Evolutionary conservation across 2,329 filamentous ascomycete genomes (phyloP).

Genomic region (Colletotrichum cordylinicola): DNA sequence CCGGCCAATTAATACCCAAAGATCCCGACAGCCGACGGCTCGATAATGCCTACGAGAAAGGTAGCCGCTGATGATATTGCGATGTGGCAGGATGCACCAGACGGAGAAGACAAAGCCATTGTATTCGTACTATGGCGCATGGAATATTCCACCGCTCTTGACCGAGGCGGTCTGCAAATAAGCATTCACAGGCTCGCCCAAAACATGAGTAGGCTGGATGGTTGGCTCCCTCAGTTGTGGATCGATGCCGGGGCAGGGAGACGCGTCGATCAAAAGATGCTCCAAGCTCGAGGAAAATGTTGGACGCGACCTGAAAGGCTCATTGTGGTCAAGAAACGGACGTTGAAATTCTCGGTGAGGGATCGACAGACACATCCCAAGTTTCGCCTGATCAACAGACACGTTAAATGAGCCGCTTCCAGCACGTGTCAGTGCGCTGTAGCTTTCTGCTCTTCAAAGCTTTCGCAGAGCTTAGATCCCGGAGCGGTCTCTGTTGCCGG

Average conservation of each 20-base stretch:
- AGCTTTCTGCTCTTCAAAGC: neutral
- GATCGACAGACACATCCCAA: neutral
- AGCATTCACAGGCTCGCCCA: neutral
- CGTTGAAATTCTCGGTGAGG: neutral
- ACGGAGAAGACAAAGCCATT: neutral
- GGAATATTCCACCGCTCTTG: neutral
- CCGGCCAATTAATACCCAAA: neutral
- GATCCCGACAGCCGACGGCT: neutral
- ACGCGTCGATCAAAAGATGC: neutral
- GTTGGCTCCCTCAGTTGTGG: neutral
- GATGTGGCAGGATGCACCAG: neutral
- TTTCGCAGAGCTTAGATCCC: neutral
- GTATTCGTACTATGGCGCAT: neutral
- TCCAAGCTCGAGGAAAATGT: neutral
- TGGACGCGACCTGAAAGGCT: neutral
- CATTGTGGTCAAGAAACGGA: neutral
- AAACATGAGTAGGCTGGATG: neutral
- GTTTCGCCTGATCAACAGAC: neutral
- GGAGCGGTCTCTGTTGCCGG: neutral
- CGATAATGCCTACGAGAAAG: neutral
- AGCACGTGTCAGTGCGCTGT: neutral
- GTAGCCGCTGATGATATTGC: neutral
- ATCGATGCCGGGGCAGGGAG: neutral
- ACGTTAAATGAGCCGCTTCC: neutral
- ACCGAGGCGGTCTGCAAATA: neutral